Evolutionary conservation across 345 rosid genomes (phyloP), one percentile per base, ranked within the genome.

Genomic region (Litchi chinensis): DNA sequence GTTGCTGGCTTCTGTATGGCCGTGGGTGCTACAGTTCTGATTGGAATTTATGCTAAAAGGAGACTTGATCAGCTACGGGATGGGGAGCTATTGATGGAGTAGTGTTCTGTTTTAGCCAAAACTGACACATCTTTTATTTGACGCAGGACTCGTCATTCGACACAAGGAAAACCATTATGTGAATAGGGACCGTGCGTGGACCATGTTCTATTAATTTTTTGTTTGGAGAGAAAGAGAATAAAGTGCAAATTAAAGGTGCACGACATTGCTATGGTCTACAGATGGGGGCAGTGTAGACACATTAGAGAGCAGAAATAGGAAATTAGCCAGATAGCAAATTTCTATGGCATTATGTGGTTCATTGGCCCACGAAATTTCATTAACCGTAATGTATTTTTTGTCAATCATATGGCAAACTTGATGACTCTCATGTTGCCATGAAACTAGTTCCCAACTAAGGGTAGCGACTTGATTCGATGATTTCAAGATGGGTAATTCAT

Each of bases 11-110:
- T 80, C 65, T 13, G 52, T 7, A 8, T 9, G 6, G 57, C 70
- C 8, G 10, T 69, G 60, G 67, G 56, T 52, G 70, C 82, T 8
- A 3, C 76, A 15, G 9, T 75, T 48, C 19, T 18, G 26, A 74
- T 76, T 24, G 65, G 79, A 41, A 32, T 50, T n/a, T 75, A 60
- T 8, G 66, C 68, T 6, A 80, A 60, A 13, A 18, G 39, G 70
- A 26, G 70, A 70, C 75, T 79, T 4, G 56, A 68, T 63, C 70
- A 46, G 39, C 70, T 60, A 19, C 26, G 28, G 9, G 65, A 60
- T 8, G 26, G 12, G 12, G 65, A 60, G 28, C 28, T 22, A 60
- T 9, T 52, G 57, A 52, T 54, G 59, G 8, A 54, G 59, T 54
- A 16, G 18, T 5, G 37, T 32, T 54, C 19, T 54, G 59, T 16